phyloP scores from a whole-genome alignment of 2,329 filamentous ascomycete species.

The Hypoxylon sp. region DNA sequence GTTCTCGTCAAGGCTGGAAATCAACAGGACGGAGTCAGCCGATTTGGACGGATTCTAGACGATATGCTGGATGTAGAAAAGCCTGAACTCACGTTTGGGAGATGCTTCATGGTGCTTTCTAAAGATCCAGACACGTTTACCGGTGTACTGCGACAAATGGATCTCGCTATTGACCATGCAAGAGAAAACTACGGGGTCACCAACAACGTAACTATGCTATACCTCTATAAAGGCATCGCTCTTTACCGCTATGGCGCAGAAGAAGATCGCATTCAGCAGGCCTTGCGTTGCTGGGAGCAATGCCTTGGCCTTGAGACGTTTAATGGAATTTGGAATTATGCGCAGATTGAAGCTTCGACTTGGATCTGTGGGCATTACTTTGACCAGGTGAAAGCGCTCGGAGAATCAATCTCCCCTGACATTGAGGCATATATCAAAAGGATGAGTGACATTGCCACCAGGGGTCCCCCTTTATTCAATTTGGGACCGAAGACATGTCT shows the following conservation, averaged over 20 bases:
- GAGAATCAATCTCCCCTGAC: neutral
- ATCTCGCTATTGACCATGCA: conserved; percentile 9
- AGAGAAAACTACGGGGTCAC: neutral
- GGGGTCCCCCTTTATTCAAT: neutral
- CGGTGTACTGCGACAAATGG: conserved; percentile 5
- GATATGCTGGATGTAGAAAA: neutral
- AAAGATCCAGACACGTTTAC: neutral
- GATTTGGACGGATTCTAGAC: neutral
- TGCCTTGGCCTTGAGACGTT: neutral
- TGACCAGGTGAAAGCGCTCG: neutral
- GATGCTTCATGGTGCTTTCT: conserved; percentile 4
- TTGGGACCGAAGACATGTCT: conserved; percentile 10
- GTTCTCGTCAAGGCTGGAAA: neutral
- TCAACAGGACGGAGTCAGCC: neutral
- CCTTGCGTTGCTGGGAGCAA: conserved; percentile 11
- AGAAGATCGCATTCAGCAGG: neutral
- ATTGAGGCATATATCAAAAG: neutral
- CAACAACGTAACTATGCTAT: neutral
- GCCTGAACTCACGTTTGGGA: neutral
- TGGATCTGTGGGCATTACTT: conserved; percentile 17
- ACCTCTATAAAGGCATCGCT: conserved; percentile 16
- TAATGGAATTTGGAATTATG: neutral
- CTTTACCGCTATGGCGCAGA: conserved; percentile 8
- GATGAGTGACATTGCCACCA: conserved; percentile 2
- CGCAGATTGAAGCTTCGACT: neutral